Evolutionary conservation across 2,329 filamentous ascomycete species (phyloP), one percentile per base, ranked within the genome.

Genomic region (Hysterium pulicare): DNA sequence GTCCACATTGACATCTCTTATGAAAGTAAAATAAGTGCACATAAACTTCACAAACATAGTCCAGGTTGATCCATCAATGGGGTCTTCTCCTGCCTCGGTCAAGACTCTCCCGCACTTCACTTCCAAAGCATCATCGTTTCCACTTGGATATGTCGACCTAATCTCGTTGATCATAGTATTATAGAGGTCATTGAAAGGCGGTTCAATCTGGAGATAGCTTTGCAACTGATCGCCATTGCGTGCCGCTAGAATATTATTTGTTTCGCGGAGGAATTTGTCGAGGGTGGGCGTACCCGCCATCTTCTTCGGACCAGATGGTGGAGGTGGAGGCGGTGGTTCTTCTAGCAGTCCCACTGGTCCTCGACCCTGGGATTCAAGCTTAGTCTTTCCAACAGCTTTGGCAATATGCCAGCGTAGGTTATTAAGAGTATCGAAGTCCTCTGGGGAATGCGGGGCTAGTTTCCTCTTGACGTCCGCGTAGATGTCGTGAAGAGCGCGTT

Each of bases 31-130:
- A 58, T 94, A 96, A 38, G 88, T 82, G 55, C 82, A 85, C 64
- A 94, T 80, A 59, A 95, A 94, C 2, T 81, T 77, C 38, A 85
- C 74, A 61, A 95, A 89, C 1, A 85, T 81, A 0, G 82, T 79
- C 88, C 89, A 95, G 0, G 78, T 75, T 6, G 83, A 82, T 1
- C 82, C 83, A 39, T 86, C 81, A n/a, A n/a, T n/a, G 0, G 75
- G 72, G 2, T 81, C 76, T 32, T 85, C 77, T 40, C 84, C 19
- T 4, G 40, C 44, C 23, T 83, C 76, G 0, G 84, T 83, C 1
- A 91, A 73, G 9, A 77, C 71, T 34, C 74, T 75, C 44, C 83
- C 80, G 48, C 88, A 80, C 47, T 83, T 74, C 46, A 72, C 73
- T 36, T 84, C 82, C 35, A 89, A 71, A 13, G 77, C 75, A 10